A percentile compares a stretch with the other conserved stretches of the same genome.
Conservation (phyloP, 2,329 filamentous ascomycete species). For the Aureobasidium uvarum region DNA sequence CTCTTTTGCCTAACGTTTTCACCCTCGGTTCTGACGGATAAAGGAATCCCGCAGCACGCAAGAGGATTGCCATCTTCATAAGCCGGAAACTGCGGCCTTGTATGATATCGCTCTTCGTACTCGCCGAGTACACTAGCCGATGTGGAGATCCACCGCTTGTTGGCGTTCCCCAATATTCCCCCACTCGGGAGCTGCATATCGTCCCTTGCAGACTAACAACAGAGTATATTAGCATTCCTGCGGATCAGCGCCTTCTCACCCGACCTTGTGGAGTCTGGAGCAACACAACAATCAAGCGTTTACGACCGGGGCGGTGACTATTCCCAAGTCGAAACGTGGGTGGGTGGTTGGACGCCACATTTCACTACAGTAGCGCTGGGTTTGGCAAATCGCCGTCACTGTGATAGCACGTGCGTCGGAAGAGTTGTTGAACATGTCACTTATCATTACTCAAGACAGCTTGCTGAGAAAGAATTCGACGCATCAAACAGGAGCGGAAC, state of each 20-base stretch:
- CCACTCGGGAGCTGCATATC: constrained; percentile 1
- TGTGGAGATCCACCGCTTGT: background rate
- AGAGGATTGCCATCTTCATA: background rate
- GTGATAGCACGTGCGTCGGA: constrained; percentile 1
- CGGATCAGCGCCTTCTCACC: background rate
- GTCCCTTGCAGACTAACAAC: constrained; percentile 9
- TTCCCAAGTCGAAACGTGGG: background rate
- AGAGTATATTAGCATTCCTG: background rate
- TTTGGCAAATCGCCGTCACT: constrained; percentile 4
- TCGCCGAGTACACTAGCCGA: constrained; percentile 2
- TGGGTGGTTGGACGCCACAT: background rate
- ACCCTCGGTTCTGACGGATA: background rate
- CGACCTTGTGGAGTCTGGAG: background rate
- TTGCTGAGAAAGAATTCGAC: background rate
- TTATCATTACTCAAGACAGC: background rate
- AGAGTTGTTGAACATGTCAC: background rate
- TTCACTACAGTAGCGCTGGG: background rate
- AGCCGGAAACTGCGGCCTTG: constrained; percentile 14
- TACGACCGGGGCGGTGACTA: background rate
- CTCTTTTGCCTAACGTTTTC: background rate
- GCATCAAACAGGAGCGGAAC: background rate
- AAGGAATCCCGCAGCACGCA: background rate
- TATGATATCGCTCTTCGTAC: background rate
- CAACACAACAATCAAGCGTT: constrained; percentile 1
- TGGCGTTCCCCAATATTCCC: constrained; percentile 14